Base-by-base conservation (phyloP, 1,284 basidiomycete species). In the Ceratobasidium sp. region DNA sequence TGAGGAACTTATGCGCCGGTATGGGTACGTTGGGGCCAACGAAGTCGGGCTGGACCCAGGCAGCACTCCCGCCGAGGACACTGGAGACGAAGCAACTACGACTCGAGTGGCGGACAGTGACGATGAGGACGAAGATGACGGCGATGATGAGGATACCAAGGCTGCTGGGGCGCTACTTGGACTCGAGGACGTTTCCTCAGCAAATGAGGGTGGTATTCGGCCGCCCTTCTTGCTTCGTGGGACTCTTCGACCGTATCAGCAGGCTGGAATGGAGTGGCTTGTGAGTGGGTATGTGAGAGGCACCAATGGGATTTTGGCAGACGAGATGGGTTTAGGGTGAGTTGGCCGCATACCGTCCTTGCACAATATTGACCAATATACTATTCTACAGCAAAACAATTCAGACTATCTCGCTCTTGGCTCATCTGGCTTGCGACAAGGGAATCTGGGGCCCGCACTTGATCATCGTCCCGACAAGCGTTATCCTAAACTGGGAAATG, bases 401-500 rank as follows among this genome's bases (percentile, higher is more conserved):
- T 73, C 97, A 99, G 82, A 98, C 97, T 0, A 98, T 99, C 75
- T 86, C 96, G 0, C 86, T 99, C 3, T 87, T 99, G 0, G 97
- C 94, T 9, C 95, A 98, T 83, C 88, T 99, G 15, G 96, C 96
- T 17, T 98, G 96, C 81, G 95, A 97, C 82, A 88, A 92, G 66
- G 97, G 97, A 6, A 94, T 97, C 75, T 98, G 97, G 96, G 97
- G 97, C 0, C 97, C 97, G 1, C 97, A 98, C 84, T 88, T 98
- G 36, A 96, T 99, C 81, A 91, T 98, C 79, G 96, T 97, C 14
- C 96, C 97, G 0, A 98, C 97, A 0, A 96, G 94, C 76, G 97
- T 98, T 74, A 89, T 99, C 77, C 87, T 98, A 75, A 98, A 99
- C 81, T 99, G 97, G 97, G 97, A 98, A 82, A 97, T 98, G 93